Evolutionary conservation across 257 asterid genomes (phyloP).

Genomic region (Capsicum rhomboideum): DNA sequence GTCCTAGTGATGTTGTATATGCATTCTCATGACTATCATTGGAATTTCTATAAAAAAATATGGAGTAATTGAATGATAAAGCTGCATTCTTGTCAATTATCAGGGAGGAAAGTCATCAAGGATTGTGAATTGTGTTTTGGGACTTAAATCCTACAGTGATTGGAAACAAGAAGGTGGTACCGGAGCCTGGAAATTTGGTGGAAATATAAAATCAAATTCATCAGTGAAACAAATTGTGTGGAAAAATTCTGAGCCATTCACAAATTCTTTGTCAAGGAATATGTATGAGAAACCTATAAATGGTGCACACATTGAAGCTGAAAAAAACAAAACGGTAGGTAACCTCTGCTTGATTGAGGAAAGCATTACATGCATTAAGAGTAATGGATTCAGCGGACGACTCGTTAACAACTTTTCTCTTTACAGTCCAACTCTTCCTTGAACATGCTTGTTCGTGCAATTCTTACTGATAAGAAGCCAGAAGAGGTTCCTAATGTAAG

Average conservation of each 20-base stretch:
- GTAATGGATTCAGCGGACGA: background rate
- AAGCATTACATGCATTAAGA: background rate
- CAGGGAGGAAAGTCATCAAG: slow-evolving; percentile 98
- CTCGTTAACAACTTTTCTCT: background rate
- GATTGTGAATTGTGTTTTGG: slow-evolving; percentile 84
- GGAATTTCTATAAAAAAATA: background rate
- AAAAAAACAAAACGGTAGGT: slow-evolving; percentile 47
- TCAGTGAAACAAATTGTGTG: slow-evolving; percentile 69
- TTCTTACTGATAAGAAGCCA: slow-evolving; percentile 75
- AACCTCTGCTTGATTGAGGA: background rate
- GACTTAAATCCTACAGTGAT: slow-evolving; percentile 74
- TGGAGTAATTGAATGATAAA: background rate
- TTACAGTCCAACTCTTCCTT: slow-evolving; percentile 75
- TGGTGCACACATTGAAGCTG: slow-evolving; percentile 28
- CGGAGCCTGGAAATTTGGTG: slow-evolving; percentile 88
- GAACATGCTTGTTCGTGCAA: slow-evolving; percentile 69
- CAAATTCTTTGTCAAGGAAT: slow-evolving; percentile 51
- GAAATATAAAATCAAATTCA: slow-evolving; percentile 55
- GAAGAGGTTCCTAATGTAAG: slow-evolving; percentile 52
- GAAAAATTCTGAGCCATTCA: slow-evolving; percentile 88
- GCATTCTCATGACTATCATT: background rate
- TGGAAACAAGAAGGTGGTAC: slow-evolving; percentile 76
- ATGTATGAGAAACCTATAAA: slow-evolving; percentile 41
- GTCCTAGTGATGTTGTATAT: background rate
- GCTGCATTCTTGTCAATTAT: background rate